phyloP scores from a whole-genome alignment of 2,329 filamentous ascomycete species.

The Simplicillium sp. region DNA sequence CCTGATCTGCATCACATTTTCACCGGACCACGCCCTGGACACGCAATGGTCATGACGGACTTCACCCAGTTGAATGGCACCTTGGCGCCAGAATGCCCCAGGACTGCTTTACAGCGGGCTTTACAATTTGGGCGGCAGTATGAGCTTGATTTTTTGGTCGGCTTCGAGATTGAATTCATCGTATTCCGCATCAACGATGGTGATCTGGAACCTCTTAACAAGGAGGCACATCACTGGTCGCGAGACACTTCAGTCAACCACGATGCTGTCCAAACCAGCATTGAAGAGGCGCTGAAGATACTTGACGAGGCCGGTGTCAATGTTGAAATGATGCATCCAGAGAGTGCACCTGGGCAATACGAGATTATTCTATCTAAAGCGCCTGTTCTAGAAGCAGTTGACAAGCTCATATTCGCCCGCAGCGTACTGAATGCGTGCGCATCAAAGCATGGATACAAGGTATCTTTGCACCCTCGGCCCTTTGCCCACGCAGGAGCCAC shows the following conservation, averaged over 20 bases:
- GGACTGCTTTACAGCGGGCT: slow-evolving; percentile 48
- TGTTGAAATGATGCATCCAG: slow-evolving; percentile 66
- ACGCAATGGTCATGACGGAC: slow-evolving; percentile 57
- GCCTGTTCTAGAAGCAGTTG: slow-evolving; percentile 57
- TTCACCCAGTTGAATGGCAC: slow-evolving; percentile 50
- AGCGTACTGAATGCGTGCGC: slow-evolving; percentile 60
- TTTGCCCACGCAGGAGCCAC: slow-evolving; percentile 48
- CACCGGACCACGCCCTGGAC: slow-evolving; percentile 45
- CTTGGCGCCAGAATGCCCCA: slow-evolving; percentile 50
- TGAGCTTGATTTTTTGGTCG: slow-evolving; percentile 52
- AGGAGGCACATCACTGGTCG: slow-evolving; percentile 62
- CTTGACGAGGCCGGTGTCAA: slow-evolving; percentile 54
- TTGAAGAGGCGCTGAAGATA: slow-evolving; percentile 55
- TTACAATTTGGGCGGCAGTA: slow-evolving; percentile 40
- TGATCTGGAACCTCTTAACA: slow-evolving; percentile 35
- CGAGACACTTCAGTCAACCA: slow-evolving; percentile 54
- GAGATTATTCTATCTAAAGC: slow-evolving; percentile 62
- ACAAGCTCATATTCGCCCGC: slow-evolving; percentile 60
- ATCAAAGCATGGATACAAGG: slow-evolving; percentile 49
- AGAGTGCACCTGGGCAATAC: slow-evolving; percentile 66
- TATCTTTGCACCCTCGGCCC: slow-evolving; percentile 68
- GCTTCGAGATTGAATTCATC: slow-evolving; percentile 76
- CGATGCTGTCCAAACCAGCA: slow-evolving; percentile 35
- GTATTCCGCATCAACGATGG: slow-evolving; percentile 45
- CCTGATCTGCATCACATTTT: slow-evolving; percentile 57